Base-by-base conservation (phyloP, 2,329 filamentous ascomycete genomes). In the Grosmannia serpens region DNA sequence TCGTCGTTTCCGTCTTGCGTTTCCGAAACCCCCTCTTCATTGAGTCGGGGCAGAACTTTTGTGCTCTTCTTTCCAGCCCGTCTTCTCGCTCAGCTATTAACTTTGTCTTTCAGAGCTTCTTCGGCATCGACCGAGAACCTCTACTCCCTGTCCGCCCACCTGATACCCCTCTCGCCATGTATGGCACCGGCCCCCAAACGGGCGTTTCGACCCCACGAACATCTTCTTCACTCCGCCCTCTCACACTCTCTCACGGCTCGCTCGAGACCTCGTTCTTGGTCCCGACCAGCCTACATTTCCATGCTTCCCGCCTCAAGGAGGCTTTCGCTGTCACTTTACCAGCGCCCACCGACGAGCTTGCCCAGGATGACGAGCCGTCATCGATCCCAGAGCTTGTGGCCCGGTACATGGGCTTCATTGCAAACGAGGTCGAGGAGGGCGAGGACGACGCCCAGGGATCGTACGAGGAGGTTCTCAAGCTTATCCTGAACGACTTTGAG, bases 321-420 rank as follows among this genome's bases (percentile, higher is more conserved):
- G 83, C 85, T 65, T 99, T 99, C 76, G 82, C 85, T 64, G 81
- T 88, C 53, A 90, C 86, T 64, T 82, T 99, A 65, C 95, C 95
- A 57, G 80, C 86, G 67, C 89, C 94, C 59, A 99, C 95, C 70
- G 94, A 99, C 71, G 94, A 99, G 78, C 84, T 97, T 64, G 95
- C 94, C 62, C 91, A 92, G 71, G 95, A 99, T 78, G 94, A 99
- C 67, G 95, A 99, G 78, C 94, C 94, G n/a, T 97, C 94, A 44
- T 99, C 95, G 27, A 85, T 91, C 53, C 78, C 89, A 51, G 94
- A 99, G 77, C 81, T 99, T 61, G 90, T 99, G 35, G 91, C 90
- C 62, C 85, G 92, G 71, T 99, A 95, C 74, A 85, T 99, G 70
- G 91, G 90, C 66, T 95, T 90, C 70, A 82, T 96, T 61, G 91